Conservation (phyloP, 257 asterid genomes). For the Solanum sparsipilum region DNA sequence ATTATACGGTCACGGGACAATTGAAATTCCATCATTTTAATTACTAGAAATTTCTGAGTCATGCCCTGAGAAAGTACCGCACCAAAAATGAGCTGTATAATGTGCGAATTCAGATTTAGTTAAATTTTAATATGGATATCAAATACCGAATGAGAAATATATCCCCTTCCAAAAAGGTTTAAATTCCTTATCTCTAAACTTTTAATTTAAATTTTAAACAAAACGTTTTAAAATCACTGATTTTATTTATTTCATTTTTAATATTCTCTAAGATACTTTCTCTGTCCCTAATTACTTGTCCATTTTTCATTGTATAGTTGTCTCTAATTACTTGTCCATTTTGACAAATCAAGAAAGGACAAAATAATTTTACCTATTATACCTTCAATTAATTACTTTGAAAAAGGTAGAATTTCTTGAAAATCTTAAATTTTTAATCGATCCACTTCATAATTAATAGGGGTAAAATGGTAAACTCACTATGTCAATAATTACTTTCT, state of each 20-base stretch:
- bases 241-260: neutral
- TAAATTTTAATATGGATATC: fast-evolving
- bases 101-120: fast-evolving
- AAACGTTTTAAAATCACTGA: neutral
- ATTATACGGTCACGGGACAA: fast-evolving
- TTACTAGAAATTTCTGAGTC: fast-evolving
- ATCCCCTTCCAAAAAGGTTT: no score
- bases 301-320: no score
- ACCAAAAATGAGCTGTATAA: neutral
- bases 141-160: fast-evolving
- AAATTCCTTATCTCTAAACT: neutral
- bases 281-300: no score
- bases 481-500: no score
- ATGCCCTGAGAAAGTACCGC: fast-evolving
- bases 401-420: no score
- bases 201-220: neutral
- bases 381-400: no score
- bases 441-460: no score
- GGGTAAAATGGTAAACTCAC: no score
- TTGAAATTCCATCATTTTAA: neutral
- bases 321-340: no score
- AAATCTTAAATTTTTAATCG: no score
- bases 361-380: no score
- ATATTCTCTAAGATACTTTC: neutral
- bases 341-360: no score